Base-by-base conservation (phyloP, 192 early-diverging fungal genomes). In the Coemansia sp. region DNA sequence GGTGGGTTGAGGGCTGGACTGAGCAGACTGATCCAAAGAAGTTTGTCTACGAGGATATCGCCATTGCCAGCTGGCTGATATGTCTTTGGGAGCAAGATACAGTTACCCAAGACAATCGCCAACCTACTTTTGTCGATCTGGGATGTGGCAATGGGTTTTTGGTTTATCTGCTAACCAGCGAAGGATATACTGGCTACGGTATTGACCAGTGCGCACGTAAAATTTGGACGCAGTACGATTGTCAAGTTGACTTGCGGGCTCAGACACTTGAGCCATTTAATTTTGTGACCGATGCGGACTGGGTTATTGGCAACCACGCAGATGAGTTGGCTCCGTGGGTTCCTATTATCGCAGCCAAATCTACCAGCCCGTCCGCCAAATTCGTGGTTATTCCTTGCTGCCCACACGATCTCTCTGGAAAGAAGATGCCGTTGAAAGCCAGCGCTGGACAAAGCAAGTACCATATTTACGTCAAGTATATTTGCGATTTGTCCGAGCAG, bases 241-340 rank as follows among this genome's bases (percentile, higher is more conserved):
- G 17, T 20, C 6, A 31, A 12, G 73, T 81, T 48, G 72, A 74
- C 18, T 66, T 82, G 56, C 61, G 76, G 69, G 88, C 83, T 25
- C 66, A 84, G 56, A 87, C 88, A 0, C 42, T 94, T 3, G 74
- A 84, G 38, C 79, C 79, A 8, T 69, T 63, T 26, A 25, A 47
- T 24, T 73, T 53, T 61, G 18, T 26, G 4, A 47, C 67, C 3
- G 40, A 61, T 24, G 64, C 44, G 1, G 84, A 88, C 58, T 94
- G 92, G 91, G 71, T 94, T 18, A 88, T 94, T 57, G 93, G 90
- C 4, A 94, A 94, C 79, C 93, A 94, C 63, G 88, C 93, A 3
- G 93, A 94, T 68, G 93, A 94, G 67, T 77, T 94, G 26, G 89
- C 88, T 11, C 88, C 90, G 18, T 94, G 93, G 88, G 87, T 92